Percentiles rank a stretch among this genome's conserved stretches.
Conservation (phyloP, 2,329 filamentous ascomycete species). For the Aureobasidium zeae region DNA sequence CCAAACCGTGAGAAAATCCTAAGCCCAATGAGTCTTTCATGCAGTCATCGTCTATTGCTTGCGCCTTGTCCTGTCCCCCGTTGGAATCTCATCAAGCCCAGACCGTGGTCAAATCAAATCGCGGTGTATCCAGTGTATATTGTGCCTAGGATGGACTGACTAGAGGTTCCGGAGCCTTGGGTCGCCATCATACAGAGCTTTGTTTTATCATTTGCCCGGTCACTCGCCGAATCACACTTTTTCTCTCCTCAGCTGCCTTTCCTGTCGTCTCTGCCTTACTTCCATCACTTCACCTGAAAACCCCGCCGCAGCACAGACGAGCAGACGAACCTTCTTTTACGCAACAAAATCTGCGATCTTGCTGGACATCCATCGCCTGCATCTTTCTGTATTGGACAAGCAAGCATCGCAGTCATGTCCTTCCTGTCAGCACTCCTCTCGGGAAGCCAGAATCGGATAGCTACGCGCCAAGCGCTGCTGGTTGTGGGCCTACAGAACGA, state of each 20-base stretch:
- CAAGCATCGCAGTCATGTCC: slow-evolving; percentile 25
- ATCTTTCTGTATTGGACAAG: neutral
- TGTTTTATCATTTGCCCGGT: slow-evolving; percentile 11
- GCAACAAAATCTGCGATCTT: too few species aligned
- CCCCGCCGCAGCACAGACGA: slow-evolving; percentile 12
- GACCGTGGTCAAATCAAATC: slow-evolving; percentile 11
- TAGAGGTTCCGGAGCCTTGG: slow-evolving; percentile 10
- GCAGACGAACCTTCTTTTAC: slow-evolving; percentile 12
- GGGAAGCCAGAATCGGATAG: slow-evolving; percentile 42
- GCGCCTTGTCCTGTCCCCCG: slow-evolving; percentile 2
- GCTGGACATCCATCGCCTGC: too few species aligned
- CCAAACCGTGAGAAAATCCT: too few species aligned
- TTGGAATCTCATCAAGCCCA: slow-evolving; percentile 5
- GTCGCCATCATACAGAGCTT: slow-evolving; percentile 6
- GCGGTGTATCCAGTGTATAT: slow-evolving; percentile 9
- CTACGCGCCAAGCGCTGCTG: slow-evolving; percentile 61
- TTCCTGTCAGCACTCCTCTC: slow-evolving; percentile 37
- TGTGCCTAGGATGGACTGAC: slow-evolving; percentile 13
- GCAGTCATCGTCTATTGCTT: slow-evolving; percentile 11
- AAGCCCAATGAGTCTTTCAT: slow-evolving; percentile 6
- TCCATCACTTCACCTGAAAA: slow-evolving; percentile 5
- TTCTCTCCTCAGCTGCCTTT: neutral
- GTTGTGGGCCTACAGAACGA: slow-evolving; percentile 86
- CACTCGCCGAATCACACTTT: neutral
- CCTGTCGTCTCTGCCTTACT: neutral